Evolutionary conservation across 331 rosid species (phyloP).

Genomic region (Quercus lobata): DNA sequence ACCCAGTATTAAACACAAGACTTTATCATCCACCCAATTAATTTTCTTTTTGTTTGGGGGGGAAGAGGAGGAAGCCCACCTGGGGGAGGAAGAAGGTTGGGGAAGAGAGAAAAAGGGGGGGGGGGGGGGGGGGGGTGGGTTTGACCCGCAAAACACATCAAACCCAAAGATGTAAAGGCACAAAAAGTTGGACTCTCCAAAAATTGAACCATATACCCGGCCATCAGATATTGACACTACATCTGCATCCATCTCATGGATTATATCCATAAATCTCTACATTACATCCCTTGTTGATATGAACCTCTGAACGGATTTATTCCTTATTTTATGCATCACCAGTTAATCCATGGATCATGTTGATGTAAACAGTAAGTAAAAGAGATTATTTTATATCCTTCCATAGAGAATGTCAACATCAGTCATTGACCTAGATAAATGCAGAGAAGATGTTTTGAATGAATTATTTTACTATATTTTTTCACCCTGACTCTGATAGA

Average conservation of each 20-base stretch:
- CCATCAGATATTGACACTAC: neutral
- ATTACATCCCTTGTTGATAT: neutral
- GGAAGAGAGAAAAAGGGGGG: too few species aligned
- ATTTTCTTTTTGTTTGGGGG: too few species aligned
- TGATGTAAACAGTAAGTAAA: neutral
- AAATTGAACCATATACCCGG: too few species aligned
- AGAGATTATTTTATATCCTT: neutral
- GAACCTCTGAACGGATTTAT: neutral
- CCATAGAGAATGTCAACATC: neutral
- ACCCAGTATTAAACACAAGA: too few species aligned
- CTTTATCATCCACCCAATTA: too few species aligned
- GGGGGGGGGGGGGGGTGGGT: too few species aligned
- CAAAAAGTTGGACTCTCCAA: too few species aligned
- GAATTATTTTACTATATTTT: neutral
- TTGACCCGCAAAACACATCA: too few species aligned
- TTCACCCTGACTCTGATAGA: neutral
- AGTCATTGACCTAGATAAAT: neutral
- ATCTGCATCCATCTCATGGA: neutral
- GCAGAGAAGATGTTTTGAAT: neutral
- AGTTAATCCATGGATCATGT: neutral
- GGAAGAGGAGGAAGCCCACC: too few species aligned
- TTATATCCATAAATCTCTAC: neutral
- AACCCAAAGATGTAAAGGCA: too few species aligned
- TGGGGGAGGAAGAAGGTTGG: too few species aligned
- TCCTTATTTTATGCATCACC: neutral